Evolutionary conservation across 1,139 yeast species (phyloP).

Genomic region (Suhomyces guaymorum): DNA sequence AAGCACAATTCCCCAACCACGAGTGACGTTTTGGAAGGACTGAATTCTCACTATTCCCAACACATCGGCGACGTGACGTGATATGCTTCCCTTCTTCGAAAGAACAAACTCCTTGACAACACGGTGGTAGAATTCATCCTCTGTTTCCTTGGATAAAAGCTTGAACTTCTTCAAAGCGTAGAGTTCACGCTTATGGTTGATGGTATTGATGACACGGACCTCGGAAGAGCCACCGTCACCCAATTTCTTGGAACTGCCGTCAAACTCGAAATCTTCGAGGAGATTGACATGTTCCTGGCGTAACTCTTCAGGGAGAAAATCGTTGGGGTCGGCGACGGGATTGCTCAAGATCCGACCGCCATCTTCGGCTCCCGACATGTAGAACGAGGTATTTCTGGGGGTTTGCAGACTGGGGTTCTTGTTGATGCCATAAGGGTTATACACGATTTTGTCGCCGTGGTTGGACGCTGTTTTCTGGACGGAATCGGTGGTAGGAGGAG

Average conservation of each 20-base stretch:
- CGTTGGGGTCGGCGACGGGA: constrained; percentile 72
- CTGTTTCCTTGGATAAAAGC: constrained; percentile 59
- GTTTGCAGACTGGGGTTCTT: constrained; percentile 36
- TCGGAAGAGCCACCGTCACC: constrained; percentile 78
- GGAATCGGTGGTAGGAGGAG: constrained; percentile 6
- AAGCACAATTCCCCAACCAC: constrained; percentile 80
- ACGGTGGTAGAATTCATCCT: constrained; percentile 65
- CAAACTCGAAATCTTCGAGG: constrained; percentile 60
- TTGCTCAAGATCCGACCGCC: constrained; percentile 52
- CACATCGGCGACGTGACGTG: constrained; percentile 62
- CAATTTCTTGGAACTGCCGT: constrained; percentile 47
- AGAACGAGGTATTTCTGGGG: constrained; percentile 44
- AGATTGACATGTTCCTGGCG: constrained; percentile 53
- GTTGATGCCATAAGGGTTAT: constrained; percentile 49
- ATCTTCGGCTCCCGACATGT: constrained; percentile 39
- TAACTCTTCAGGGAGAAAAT: constrained; percentile 56
- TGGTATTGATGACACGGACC: constrained; percentile 53
- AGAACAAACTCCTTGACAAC: constrained; percentile 65
- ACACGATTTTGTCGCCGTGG: constrained; percentile 39
- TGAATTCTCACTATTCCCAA: constrained; percentile 59
- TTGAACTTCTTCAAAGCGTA: constrained; percentile 68
- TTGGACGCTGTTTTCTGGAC: constrained; percentile 4
- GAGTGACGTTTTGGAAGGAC: constrained; percentile 50
- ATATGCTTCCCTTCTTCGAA: constrained; percentile 50
- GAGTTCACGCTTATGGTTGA: constrained; percentile 39